Conservation (phyloP, 352 stramenopile genomes). For the Pythium plurisporium region DNA sequence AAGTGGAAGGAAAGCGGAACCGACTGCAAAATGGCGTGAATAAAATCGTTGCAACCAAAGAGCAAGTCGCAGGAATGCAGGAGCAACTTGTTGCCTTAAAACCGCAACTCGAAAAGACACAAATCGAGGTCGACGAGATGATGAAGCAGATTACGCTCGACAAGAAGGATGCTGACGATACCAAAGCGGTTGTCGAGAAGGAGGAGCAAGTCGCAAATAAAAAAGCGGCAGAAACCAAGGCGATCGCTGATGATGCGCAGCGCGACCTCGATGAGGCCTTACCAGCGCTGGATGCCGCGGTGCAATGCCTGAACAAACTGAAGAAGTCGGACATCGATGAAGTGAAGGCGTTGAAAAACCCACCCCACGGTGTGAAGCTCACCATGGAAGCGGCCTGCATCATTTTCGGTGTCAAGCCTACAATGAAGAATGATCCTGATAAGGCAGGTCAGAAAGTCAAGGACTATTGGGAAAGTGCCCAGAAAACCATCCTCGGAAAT, state of each 20-base stretch:
- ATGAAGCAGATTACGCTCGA: constrained; percentile 93
- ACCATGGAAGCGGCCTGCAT: constrained; percentile 93
- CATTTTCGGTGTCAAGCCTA: constrained; percentile 93
- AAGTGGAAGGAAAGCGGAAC: constrained; percentile 83
- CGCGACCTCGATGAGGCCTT: constrained; percentile 91
- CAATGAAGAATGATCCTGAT: constrained; percentile 84
- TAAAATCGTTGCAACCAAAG: constrained; percentile 92
- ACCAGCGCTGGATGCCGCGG: constrained; percentile 86
- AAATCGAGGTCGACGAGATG: constrained; percentile 92
- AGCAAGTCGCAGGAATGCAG: constrained; percentile 90
- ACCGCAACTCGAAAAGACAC: constrained; percentile 88
- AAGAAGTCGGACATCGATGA: constrained; percentile 95
- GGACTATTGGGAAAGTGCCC: constrained; percentile 87
- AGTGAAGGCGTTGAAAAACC: constrained; percentile 88
- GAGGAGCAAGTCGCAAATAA: constrained; percentile 90
- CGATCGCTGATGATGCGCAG: constrained; percentile 90
- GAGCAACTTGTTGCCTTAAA: constrained; percentile 91
- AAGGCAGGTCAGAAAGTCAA: constrained; percentile 89
- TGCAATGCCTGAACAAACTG: constrained; percentile 88
- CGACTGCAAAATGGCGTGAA: constrained; percentile 89
- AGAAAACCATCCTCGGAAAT: constrained; percentile 84
- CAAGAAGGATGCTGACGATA: constrained; percentile 90
- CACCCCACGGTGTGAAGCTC: constrained; percentile 75
- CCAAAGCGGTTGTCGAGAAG: constrained; percentile 87
- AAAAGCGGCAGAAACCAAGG: constrained; percentile 91